Percentiles rank a stretch among this genome's conserved stretches.
These are phyloP conservation scores for Calocera cornea DNA, from an alignment of 768 basidiomycete species.

Conservation along the genomic window DNA sequence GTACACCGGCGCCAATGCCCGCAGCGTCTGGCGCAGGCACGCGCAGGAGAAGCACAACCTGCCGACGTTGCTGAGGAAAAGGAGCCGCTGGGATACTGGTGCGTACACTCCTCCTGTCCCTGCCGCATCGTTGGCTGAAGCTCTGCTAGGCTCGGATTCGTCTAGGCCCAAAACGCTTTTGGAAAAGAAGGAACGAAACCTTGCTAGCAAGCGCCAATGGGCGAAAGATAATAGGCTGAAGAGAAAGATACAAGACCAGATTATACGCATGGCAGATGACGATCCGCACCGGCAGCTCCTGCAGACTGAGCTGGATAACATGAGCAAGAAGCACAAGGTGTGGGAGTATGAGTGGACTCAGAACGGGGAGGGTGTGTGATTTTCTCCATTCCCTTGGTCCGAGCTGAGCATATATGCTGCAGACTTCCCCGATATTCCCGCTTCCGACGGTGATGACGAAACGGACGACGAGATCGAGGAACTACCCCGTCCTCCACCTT, in stretches of 20 bases:
- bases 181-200: neutral
- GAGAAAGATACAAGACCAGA: neutral
- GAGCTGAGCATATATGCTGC: neutral
- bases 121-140: neutral
- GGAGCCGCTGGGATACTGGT: constrained; percentile 2
- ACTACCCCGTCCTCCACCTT: neutral
- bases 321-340: neutral
- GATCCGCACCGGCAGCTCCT: neutral
- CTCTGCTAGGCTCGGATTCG: neutral
- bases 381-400: neutral
- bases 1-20: neutral
- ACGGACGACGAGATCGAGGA: neutral
- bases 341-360: neutral
- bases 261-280: neutral
- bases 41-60: constrained; percentile 3
- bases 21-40: neutral
- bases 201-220: neutral
- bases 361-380: neutral
- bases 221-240: neutral
- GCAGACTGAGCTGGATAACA: neutral
- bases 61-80: neutral
- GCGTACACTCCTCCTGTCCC: neutral
- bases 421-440: neutral
- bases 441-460: neutral
- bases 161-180: neutral